Evolutionary conservation across 2,329 filamentous ascomycete species (phyloP).

Genomic region (Coniosporium tulheliwenetii): DNA sequence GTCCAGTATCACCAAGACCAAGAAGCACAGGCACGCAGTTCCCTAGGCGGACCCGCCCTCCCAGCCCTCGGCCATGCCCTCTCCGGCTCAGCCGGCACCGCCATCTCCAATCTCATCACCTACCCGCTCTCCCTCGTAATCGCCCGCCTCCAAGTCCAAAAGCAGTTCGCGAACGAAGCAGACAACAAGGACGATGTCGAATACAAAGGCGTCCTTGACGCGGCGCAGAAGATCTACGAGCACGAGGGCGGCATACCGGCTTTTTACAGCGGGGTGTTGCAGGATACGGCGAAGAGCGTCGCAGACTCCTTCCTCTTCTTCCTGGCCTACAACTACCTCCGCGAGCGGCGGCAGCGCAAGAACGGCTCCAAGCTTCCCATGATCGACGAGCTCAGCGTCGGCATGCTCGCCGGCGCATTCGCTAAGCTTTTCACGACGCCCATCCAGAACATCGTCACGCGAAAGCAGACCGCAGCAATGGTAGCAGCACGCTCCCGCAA

Average conservation of each 20-base stretch:
- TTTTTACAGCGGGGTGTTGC: conserved; percentile 40
- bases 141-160: conserved; percentile 68
- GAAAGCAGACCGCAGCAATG: conserved; percentile 57
- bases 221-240: conserved; percentile 52
- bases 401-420: conserved; percentile 57
- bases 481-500: conserved; percentile 22
- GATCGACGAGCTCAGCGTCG: conserved; percentile 58
- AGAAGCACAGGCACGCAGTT: conserved; percentile 13
- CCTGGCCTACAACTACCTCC: conserved; percentile 53
- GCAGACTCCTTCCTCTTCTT: conserved; percentile 77
- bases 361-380: conserved; percentile 35
- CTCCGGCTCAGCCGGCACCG: conserved; percentile 63
- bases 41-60: conserved; percentile 31
- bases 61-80: conserved; percentile 69
- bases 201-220: conserved; percentile 54
- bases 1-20: conserved; percentile 24
- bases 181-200: conserved; percentile 22
- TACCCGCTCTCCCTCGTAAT: conserved; percentile 75
- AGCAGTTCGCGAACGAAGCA: conserved; percentile 28
- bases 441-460: conserved; percentile 64
- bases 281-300: conserved; percentile 29
- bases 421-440: conserved; percentile 67
- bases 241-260: conserved; percentile 54
- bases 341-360: conserved; percentile 26
- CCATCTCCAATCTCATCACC: conserved; percentile 60